Percentiles rank a stretch among this genome's conserved stretches.
Evolutionary conservation across 2,329 filamentous ascomycete genomes (phyloP).

Genomic region (Xylaria sp.): DNA sequence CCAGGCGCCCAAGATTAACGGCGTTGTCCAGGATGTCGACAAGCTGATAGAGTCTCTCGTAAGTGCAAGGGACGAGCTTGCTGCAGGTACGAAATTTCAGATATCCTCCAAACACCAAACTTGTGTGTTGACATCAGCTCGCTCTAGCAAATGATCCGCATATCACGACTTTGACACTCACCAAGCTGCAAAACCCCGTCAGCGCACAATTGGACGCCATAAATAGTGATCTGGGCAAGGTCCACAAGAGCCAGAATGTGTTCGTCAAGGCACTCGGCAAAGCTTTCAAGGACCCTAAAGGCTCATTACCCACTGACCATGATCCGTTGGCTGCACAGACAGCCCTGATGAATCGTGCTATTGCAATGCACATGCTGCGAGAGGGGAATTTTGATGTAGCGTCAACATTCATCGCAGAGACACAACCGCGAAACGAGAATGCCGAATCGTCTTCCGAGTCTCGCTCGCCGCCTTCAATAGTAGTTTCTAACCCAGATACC

Average conservation of each 20-base stretch:
- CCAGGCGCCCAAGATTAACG: constrained; percentile 61
- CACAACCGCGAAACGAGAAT: constrained; percentile 33
- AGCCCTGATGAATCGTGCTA: constrained; percentile 80
- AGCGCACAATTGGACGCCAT: constrained; percentile 76
- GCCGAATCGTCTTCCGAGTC: constrained; percentile 21
- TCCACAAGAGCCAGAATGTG: constrained; percentile 74
- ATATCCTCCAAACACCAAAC: neutral
- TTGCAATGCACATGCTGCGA: constrained; percentile 91
- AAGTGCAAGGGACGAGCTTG: constrained; percentile 67
- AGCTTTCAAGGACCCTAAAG: constrained; percentile 64
- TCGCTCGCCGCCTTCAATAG: constrained; percentile 19
- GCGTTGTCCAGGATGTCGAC: constrained; percentile 75
- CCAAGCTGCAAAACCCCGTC: constrained; percentile 79
- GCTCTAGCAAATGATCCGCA: constrained; percentile 54
- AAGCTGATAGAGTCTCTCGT: constrained; percentile 72
- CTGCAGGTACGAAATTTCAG: constrained; percentile 50
- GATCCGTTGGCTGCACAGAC: constrained; percentile 74
- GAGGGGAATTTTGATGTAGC: constrained; percentile 92
- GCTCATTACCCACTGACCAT: constrained; percentile 69
- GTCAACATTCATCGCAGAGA: constrained; percentile 75
- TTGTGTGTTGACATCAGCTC: constrained; percentile 6
- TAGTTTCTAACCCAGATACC: constrained; percentile 13
- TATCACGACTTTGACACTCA: constrained; percentile 66
- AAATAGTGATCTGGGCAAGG: constrained; percentile 74
- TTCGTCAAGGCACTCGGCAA: constrained; percentile 83